Evolutionary conservation across 495 filamentous ascomycete species (phyloP).

Genomic region (Penicillium cosmopolitanum): DNA sequence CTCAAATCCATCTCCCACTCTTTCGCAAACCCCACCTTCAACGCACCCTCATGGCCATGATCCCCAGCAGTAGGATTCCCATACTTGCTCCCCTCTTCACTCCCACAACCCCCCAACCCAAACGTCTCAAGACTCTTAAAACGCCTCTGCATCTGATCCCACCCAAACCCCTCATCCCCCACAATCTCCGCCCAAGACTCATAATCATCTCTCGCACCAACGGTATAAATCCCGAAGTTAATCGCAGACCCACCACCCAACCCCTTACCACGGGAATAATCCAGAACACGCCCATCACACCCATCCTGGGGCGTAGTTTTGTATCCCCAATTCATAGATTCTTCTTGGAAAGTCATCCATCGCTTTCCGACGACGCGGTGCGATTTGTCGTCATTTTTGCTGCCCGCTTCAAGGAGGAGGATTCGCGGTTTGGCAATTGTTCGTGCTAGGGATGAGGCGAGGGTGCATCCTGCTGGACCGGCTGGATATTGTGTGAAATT

Average conservation of each 20-base stretch:
- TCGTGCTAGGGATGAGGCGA: conserved; percentile 52
- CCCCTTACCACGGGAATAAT: conserved; percentile 61
- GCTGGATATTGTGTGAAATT: conserved; percentile 35
- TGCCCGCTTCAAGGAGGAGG: conserved; percentile 63
- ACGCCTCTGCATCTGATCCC: conserved; percentile 49
- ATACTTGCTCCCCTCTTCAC: conserved; percentile 42
- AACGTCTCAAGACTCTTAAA: conserved; percentile 60
- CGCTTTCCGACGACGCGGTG: conserved; percentile 56
- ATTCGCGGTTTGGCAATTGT: conserved; percentile 49
- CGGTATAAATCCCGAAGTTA: conserved; percentile 64
- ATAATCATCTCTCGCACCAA: conserved; percentile 64
- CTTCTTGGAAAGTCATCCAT: conserved; percentile 52
- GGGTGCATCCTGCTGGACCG: conserved; percentile 57
- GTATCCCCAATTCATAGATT: conserved; percentile 61
- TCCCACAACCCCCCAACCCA: conserved; percentile 37
- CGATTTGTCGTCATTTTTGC: conserved; percentile 47
- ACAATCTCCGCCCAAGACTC: conserved; percentile 54
- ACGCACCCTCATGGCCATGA: conserved; percentile 54
- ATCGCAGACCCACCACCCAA: conserved; percentile 65
- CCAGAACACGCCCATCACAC: conserved; percentile 52
- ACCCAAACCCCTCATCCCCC: conserved; percentile 50
- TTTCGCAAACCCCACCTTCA: conserved; percentile 50
- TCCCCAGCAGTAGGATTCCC: conserved; percentile 30
- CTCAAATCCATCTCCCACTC: conserved; percentile 55
- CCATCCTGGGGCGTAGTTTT: conserved; percentile 58